Percentiles rank a stretch among this genome's conserved stretches.
Evolutionary conservation across 768 basidiomycete species (phyloP).

Genomic region (Tylopilus rubrobrunneus): DNA sequence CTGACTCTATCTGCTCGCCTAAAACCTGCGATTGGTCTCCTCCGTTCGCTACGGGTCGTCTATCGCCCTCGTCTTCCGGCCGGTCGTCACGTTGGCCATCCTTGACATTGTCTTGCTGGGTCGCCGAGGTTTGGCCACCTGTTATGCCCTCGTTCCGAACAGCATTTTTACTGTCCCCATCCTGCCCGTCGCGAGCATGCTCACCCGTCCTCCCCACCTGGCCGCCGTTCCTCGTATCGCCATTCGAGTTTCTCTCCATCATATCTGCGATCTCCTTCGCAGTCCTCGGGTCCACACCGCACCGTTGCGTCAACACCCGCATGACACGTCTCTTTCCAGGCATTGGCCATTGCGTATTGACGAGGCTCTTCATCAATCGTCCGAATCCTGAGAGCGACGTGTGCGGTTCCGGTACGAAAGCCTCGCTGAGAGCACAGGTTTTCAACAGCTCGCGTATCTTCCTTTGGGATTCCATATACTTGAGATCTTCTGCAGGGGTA

Average conservation of each 20-base stretch:
- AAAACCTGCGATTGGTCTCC: background rate
- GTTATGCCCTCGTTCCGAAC: background rate
- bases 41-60: background rate
- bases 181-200: too few species aligned
- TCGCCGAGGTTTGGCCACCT: background rate
- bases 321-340: constrained; percentile 17
- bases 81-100: too few species aligned
- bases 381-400: constrained; percentile 17
- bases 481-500: constrained; percentile 13
- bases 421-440: constrained; percentile 9
- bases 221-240: background rate
- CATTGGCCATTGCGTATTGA: constrained; percentile 5
- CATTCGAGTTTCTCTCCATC: constrained; percentile 18
- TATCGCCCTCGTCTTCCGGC: too few species aligned
- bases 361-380: constrained; percentile 12
- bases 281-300: constrained; percentile 23
- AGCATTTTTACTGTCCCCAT: too few species aligned
- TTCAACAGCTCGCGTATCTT: constrained; percentile 21
- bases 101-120: too few species aligned
- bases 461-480: constrained; percentile 21
- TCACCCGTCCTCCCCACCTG: too few species aligned
- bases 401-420: constrained; percentile 12
- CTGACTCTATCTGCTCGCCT: background rate
- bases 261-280: constrained; percentile 22
- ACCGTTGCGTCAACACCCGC: constrained; percentile 20